Conservation (phyloP, 192 early-diverging fungal species). For the Coemansia sp. region DNA sequence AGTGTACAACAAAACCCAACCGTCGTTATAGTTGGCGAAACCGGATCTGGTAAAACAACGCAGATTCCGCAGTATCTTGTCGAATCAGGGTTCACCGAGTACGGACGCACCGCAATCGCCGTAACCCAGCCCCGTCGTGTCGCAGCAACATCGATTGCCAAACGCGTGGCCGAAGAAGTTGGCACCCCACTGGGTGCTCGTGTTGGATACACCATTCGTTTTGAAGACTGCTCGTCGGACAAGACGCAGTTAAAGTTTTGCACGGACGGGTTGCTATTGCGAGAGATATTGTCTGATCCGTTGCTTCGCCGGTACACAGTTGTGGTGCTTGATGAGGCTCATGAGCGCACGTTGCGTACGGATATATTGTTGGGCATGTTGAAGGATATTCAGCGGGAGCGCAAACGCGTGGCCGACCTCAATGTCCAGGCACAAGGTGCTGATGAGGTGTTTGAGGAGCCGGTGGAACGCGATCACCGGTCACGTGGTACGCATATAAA, state of each 20-base stretch:
- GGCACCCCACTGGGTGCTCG: constrained; percentile 66
- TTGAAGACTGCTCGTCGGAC: constrained; percentile 85
- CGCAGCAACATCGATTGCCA: constrained; percentile 79
- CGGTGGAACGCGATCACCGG: constrained; percentile 12
- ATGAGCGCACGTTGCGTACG: constrained; percentile 95
- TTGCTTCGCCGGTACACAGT: constrained; percentile 76
- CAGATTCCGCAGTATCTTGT: constrained; percentile 95
- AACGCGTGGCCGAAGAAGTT: constrained; percentile 79
- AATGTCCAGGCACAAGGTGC: background rate
- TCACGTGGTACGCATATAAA: constrained; percentile 28
- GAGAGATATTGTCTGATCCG: constrained; percentile 85
- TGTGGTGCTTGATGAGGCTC: constrained; percentile 95
- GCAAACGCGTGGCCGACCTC: constrained; percentile 51
- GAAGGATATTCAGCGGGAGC: constrained; percentile 76
- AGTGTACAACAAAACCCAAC: constrained; percentile 36
- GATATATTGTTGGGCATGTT: constrained; percentile 97
- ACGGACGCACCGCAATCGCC: constrained; percentile 65
- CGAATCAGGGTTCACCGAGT: constrained; percentile 61
- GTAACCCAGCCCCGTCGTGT: constrained; percentile 85
- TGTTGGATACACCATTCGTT: constrained; percentile 95
- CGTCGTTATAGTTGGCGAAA: constrained; percentile 78
- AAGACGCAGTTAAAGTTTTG: constrained; percentile 87
- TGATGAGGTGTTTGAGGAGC: background rate
- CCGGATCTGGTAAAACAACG: constrained; percentile 80
- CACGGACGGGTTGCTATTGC: constrained; percentile 94